phyloP scores from a whole-genome alignment of 2,329 filamentous ascomycete species.

The Lachnellula hyalina region DNA sequence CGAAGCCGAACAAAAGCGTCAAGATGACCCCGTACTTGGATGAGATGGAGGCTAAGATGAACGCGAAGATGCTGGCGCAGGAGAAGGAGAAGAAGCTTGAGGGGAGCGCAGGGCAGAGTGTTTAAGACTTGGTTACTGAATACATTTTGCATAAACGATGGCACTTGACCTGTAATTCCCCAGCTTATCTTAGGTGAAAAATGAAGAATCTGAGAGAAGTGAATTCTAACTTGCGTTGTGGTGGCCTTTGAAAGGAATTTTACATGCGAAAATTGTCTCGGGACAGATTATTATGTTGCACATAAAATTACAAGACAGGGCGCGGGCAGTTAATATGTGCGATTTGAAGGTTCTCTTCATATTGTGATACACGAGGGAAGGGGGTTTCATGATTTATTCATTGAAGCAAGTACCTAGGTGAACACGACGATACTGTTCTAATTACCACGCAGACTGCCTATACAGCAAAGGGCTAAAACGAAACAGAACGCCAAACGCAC shows the following conservation, averaged over 20 bases:
- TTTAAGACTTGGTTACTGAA: background rate
- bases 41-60: background rate
- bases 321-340: background rate
- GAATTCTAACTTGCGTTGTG: too few species aligned
- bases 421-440: background rate
- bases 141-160: too few species aligned
- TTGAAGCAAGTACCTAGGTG: background rate
- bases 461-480: background rate
- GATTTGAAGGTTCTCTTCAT: background rate
- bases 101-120: background rate
- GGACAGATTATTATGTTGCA: too few species aligned
- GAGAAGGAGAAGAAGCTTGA: background rate
- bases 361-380: background rate
- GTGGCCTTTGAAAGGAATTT: too few species aligned
- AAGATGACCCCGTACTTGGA: background rate
- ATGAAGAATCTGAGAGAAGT: too few species aligned
- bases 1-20: background rate
- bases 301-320: background rate
- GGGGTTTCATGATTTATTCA: background rate
- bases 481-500: background rate
- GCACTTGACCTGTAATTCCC: too few species aligned
- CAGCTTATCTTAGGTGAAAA: too few species aligned
- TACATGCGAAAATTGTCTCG: too few species aligned
- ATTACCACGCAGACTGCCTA: background rate
- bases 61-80: background rate